phyloP scores from a whole-genome alignment of 768 basidiomycete genomes.

The Suillus subaureus region DNA sequence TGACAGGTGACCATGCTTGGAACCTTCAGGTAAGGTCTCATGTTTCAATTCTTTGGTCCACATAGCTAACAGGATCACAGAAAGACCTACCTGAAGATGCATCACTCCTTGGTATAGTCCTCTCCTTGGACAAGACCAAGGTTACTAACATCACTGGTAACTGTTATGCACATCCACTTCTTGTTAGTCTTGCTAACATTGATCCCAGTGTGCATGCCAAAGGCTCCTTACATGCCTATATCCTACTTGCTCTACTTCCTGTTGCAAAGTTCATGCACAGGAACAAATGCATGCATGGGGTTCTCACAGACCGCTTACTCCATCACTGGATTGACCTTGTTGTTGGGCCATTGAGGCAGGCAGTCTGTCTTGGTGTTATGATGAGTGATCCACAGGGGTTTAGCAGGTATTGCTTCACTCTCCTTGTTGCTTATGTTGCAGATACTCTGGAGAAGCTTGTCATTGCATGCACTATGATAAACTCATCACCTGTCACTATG shows the following conservation, averaged over 20 bases:
- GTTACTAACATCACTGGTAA: constrained; percentile 11
- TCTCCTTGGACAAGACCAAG: constrained; percentile 37
- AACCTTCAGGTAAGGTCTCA: constrained; percentile 22
- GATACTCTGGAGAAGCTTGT: constrained; percentile 13
- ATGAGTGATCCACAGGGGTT: constrained; percentile 26
- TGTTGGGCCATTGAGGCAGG: constrained; percentile 19
- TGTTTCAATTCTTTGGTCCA: background rate
- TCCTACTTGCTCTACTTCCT: constrained; percentile 23
- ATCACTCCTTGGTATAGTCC: constrained; percentile 33
- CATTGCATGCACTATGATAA: constrained; percentile 14
- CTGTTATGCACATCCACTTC: constrained; percentile 12
- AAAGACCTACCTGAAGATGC: constrained; percentile 23
- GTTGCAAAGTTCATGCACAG: constrained; percentile 23
- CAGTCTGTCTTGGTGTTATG: constrained; percentile 20
- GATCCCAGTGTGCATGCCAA: constrained; percentile 16
- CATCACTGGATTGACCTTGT: constrained; percentile 22
- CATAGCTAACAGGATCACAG: constrained; percentile 11
- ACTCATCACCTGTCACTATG: constrained; percentile 35
- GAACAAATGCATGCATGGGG: background rate
- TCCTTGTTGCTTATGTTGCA: constrained; percentile 32
- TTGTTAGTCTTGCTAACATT: constrained; percentile 20
- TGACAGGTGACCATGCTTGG: constrained; percentile 30
- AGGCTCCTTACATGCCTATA: constrained; percentile 18
- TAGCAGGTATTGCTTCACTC: constrained; percentile 17
- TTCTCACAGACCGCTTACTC: constrained; percentile 21